Percentiles rank a stretch among this genome's conserved stretches.
These are phyloP conservation scores for Lodderomyces jiufengensis DNA, from an alignment of 1,139 yeast species.

Conservation along the genomic window DNA sequence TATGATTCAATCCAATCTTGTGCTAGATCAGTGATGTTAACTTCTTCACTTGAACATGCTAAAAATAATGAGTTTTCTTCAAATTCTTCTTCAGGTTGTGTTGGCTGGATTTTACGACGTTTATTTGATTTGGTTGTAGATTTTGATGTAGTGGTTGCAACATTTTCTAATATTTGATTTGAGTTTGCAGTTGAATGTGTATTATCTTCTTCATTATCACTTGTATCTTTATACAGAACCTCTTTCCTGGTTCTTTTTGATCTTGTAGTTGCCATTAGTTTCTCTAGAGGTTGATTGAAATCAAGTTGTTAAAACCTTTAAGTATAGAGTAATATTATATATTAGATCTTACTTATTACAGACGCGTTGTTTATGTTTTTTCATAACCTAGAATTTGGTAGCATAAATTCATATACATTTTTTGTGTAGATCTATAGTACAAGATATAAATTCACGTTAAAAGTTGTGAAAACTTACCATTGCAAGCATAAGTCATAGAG, in stretches of 20 bases:
- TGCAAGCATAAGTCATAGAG: too few species aligned
- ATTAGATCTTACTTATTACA: too few species aligned
- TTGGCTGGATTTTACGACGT: background rate
- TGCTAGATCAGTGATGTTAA: constrained; percentile 58
- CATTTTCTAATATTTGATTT: constrained; percentile 3
- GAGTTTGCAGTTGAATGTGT: background rate
- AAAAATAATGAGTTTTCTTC: constrained; percentile 53
- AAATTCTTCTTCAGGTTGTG: constrained; percentile 19
- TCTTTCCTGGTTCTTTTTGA: constrained; percentile 8
- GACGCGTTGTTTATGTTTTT: too few species aligned
- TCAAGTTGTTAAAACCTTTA: too few species aligned
- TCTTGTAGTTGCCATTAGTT: constrained; percentile 11
- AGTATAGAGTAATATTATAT: too few species aligned
- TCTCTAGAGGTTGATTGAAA: too few species aligned
- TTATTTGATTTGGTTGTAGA: constrained; percentile 4
- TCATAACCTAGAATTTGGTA: too few species aligned
- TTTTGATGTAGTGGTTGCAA: constrained; percentile 5
- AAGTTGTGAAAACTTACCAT: too few species aligned
- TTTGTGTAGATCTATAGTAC: too few species aligned
- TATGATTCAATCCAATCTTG: constrained; percentile 58
- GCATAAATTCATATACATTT: too few species aligned
- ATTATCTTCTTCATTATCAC: constrained; percentile 14
- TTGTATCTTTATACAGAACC: constrained; percentile 11
- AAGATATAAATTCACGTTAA: too few species aligned
- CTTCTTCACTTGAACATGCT: constrained; percentile 47